phyloP scores from a whole-genome alignment of 441 rosid species.

The Pelargonium fulgidum region DNA sequence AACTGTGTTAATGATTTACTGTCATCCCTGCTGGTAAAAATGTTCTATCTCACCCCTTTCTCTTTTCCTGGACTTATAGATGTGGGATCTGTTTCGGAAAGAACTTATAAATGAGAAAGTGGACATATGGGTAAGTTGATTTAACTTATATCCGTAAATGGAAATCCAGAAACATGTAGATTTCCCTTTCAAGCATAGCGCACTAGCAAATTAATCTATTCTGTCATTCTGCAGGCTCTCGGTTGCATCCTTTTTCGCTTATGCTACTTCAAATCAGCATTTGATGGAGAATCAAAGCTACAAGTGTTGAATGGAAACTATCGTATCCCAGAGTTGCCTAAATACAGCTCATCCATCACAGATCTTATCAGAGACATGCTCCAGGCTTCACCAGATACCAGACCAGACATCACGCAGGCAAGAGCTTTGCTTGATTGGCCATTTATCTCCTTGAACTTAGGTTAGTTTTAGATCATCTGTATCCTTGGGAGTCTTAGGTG shows the following conservation, averaged over 20 bases:
- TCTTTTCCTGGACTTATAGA: constrained; percentile 45
- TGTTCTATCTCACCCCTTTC: constrained; percentile 21
- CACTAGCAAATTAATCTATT: constrained; percentile 13
- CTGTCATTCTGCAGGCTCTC: constrained; percentile 55
- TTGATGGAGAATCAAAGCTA: constrained; percentile 94
- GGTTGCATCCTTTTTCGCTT: constrained; percentile 92
- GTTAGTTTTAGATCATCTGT: constrained; percentile 56
- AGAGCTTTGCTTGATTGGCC: constrained; percentile 66
- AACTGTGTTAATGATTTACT: constrained; percentile 22
- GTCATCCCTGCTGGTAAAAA: constrained; percentile 24
- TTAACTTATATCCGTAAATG: constrained; percentile 12
- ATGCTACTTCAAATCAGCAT: constrained; percentile 85
- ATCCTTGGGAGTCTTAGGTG: constrained; percentile 23
- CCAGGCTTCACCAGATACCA: constrained; percentile 76
- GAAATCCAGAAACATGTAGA: constrained; percentile 1
- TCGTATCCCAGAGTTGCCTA: constrained; percentile 75
- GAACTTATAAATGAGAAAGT: constrained; percentile 90
- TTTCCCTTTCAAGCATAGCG: constrained; percentile 1
- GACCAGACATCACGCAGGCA: constrained; percentile 98
- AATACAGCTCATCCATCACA: constrained; percentile 52
- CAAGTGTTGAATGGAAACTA: constrained; percentile 89
- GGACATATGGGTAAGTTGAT: constrained; percentile 81
- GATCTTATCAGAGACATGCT: constrained; percentile 80
- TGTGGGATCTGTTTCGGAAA: constrained; percentile 91
- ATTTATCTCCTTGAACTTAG: constrained; percentile 64